Base-by-base conservation (phyloP, 1,284 basidiomycete species). In the Volvariella surrecta region DNA sequence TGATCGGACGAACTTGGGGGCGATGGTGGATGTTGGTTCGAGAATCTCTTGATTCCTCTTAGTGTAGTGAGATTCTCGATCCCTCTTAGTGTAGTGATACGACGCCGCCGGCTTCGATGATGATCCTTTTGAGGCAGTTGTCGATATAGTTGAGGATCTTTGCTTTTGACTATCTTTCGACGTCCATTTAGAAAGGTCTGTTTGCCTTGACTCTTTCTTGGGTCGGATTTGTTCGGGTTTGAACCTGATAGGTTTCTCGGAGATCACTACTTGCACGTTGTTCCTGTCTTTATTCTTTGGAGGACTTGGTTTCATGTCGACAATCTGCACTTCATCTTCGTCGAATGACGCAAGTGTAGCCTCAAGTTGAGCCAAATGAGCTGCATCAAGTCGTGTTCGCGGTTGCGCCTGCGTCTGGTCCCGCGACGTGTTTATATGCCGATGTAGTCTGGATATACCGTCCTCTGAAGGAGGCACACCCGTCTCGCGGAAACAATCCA, bases 401-500 rank as follows among this genome's bases (percentile, higher is more conserved):
- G 56, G 55, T 38, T 63, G 56, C 24, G 61, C 65, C 9, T 64
- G 52, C 38, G 68, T 70, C 30, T 66, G 65, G 45, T 66, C 71
- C 22, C 73, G 70, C 13, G 75, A 73, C 49, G 71, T 70, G n/a
- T 74, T 68, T 32, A 85, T 66, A 44, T 78, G 71, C 50, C 72
- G 79, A 41, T 67, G 67, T 40, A 89, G 62, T 51, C 81, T 82
- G 42, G 63, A 59, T 20, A 84, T 54, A 1, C 69, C 70, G 16
- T 61, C 64, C 16, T 70, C 59, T 2, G 68, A 64, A 1, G 82
- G 85, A 2, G 59, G 63, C 7, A 77, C 64, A 10, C 68, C 61
- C 3, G 72, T 72, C 39, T 75, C 71, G 39, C 68, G 68, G 60
- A 89, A 87, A 48, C 82, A 76, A 20, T 76, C 72, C 37, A 94